These are phyloP conservation scores for Didymella pomorum DNA, from an alignment of 2,329 filamentous ascomycete genomes.

Conservation along the genomic window DNA sequence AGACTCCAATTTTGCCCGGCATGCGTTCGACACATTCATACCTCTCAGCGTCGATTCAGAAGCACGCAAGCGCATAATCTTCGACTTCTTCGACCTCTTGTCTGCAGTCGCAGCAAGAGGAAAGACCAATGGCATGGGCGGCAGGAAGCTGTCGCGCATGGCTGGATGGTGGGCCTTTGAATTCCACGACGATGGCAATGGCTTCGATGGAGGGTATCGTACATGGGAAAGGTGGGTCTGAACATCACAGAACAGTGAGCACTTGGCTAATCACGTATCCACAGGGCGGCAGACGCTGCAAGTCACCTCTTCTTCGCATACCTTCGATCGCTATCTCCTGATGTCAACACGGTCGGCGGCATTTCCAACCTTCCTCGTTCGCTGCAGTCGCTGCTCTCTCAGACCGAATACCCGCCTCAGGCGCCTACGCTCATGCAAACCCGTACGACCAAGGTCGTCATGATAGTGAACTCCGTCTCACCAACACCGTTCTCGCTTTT, in stretches of 20 bases:
- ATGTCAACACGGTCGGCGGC: constrained; percentile 72
- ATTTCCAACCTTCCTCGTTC: constrained; percentile 90
- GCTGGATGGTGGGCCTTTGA: constrained; percentile 99
- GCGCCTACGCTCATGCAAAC: constrained; percentile 78
- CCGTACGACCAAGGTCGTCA: constrained; percentile 86
- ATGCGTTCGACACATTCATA: constrained; percentile 96
- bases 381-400: constrained; percentile 86
- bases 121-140: constrained; percentile 91
- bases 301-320: constrained; percentile 99
- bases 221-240: constrained; percentile 77
- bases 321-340: constrained; percentile 86
- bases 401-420: constrained; percentile 92
- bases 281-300: constrained; percentile 88
- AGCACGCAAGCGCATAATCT: constrained; percentile 85
- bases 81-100: constrained; percentile 94
- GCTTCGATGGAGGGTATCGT: constrained; percentile 94
- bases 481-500: constrained; percentile 92
- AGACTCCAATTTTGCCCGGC: constrained; percentile 91
- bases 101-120: constrained; percentile 90
- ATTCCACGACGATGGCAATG: constrained; percentile 82
- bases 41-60: constrained; percentile 90
- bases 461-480: constrained; percentile 96
- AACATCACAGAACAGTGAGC: background rate
- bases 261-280: constrained; percentile 41
- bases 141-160: constrained; percentile 91